Evolutionary conservation across 345 rosid genomes (phyloP), one percentile per base, ranked within the genome.

Genomic region (Cardamine chenopodiifolia): DNA sequence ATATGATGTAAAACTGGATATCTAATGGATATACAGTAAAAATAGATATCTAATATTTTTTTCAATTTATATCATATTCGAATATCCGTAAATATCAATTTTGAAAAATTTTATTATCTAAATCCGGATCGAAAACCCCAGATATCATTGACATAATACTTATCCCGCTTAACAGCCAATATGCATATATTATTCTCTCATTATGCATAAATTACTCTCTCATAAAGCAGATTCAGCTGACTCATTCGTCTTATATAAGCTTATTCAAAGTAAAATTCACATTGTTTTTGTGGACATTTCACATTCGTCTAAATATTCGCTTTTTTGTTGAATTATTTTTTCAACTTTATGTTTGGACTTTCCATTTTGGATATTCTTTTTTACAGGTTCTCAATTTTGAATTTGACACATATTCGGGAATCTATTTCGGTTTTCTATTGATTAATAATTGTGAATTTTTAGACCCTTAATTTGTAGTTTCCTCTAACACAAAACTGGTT

Each of bases 291-390:
- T 63, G 68, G 54, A 15, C 23, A 63, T 44, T 63, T 63, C 54
- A 1, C 17, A 63, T 63, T 63, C 45, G 39, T 28, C 40, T 63
- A 45, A 26, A 63, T 63, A 45, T 63, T 63, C 68, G 17, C 6
- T 45, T 44, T 28, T 45, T 35, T 47, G 8, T 28, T 63, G 25
- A 44, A 28, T 63, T 9, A 44, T 63, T 63, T 45, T 45, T 11
- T 39, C 19, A 61, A 28, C 68, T 63, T 63, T 44, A 63, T 25
- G 39, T 63, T 11, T 44, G 39, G 55, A 63, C 68, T 40, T 25
- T 26, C 68, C 37, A 45, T 18, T 63, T 63, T 45, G 55, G 55
- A 63, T 23, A 23, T 63, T 45, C 45, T 44, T 35, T 62, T 63
- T 44, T n/a, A 44, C 39, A 22, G 37, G 23, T 63, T 63, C 25